phyloP scores from a whole-genome alignment of 441 rosid species.

The Isatis lusitanica region DNA sequence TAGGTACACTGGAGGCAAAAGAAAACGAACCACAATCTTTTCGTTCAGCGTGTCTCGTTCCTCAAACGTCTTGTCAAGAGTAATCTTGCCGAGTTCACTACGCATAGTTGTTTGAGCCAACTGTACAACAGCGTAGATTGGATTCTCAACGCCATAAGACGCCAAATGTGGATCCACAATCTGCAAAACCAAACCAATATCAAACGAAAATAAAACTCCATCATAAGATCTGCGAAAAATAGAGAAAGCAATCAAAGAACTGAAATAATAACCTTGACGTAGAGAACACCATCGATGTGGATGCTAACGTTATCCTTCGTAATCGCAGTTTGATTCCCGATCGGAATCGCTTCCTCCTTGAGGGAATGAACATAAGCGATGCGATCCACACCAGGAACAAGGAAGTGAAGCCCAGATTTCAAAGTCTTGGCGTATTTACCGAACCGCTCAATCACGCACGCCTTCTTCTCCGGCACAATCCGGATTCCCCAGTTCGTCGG shows the following conservation, averaged over 20 bases:
- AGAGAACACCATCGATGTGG: slow-evolving; percentile 79
- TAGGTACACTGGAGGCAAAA: not conserved
- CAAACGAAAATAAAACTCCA: not conserved
- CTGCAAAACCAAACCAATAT: slow-evolving; percentile 32
- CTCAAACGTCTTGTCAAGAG: slow-evolving; percentile 89
- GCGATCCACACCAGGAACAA: slow-evolving; percentile 76
- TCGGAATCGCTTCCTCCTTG: slow-evolving; percentile 87
- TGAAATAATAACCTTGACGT: slow-evolving; percentile 56
- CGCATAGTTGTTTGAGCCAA: slow-evolving; percentile 94
- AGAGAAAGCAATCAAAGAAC: not conserved
- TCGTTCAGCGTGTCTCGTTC: slow-evolving; percentile 83
- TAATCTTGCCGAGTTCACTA: slow-evolving; percentile 86
- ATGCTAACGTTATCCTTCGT: slow-evolving; percentile 92
- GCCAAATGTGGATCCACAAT: slow-evolving; percentile 78
- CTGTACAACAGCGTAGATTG: slow-evolving; percentile 82
- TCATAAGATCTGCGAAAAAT: too few relatives aligned
- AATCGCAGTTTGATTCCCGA: slow-evolving; percentile 79
- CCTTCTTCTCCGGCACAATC: slow-evolving; percentile 80
- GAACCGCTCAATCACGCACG: slow-evolving; percentile 79
- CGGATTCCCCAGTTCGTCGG: slow-evolving; percentile 82
- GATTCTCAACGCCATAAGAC: slow-evolving; percentile 89
- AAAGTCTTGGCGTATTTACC: slow-evolving; percentile 76
- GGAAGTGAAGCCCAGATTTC: slow-evolving; percentile 72
- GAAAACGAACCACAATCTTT: slow-evolving; percentile 72
- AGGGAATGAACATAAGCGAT: slow-evolving; percentile 89